Evolutionary conservation across 495 filamentous ascomycete species (phyloP).

Genomic region (Lasiosphaeriaceae sp.): DNA sequence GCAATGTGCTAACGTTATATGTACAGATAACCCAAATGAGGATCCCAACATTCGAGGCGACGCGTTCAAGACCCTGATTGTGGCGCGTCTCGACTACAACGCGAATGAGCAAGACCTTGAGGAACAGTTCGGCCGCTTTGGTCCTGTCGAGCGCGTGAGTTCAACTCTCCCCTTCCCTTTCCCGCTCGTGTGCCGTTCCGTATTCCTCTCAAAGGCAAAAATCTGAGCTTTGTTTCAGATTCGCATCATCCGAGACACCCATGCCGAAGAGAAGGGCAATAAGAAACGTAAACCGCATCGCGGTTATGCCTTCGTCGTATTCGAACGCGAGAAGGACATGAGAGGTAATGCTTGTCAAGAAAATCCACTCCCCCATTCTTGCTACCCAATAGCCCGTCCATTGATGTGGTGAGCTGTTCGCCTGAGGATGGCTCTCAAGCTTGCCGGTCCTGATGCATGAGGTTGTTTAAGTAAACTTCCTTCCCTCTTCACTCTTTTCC

Average conservation of each 20-base stretch:
- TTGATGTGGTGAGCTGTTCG: constrained; percentile 9
- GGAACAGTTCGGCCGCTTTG: constrained; percentile 90
- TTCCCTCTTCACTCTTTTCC: constrained; percentile 14
- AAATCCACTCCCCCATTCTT: constrained; percentile 33
- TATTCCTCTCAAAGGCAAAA: too few relatives aligned
- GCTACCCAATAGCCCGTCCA: constrained; percentile 7
- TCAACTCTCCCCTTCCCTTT: not conserved
- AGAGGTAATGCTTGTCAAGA: constrained; percentile 70
- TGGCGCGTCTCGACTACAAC: constrained; percentile 84
- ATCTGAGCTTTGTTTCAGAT: constrained; percentile 54
- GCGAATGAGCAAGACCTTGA: constrained; percentile 86
- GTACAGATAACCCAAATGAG: constrained; percentile 62
- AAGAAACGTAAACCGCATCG: constrained; percentile 78
- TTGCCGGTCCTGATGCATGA: constrained; percentile 42
- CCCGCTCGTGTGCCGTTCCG: too few relatives aligned
- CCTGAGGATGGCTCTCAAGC: constrained; percentile 53
- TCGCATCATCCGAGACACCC: constrained; percentile 70
- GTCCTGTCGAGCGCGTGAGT: constrained; percentile 86
- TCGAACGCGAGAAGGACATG: constrained; percentile 97
- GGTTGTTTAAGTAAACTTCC: not conserved
- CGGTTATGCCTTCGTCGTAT: constrained; percentile 96
- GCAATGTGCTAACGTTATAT: not conserved
- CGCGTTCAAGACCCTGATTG: constrained; percentile 91
- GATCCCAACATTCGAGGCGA: constrained; percentile 87
- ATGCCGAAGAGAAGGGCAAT: constrained; percentile 64